phyloP scores from a whole-genome alignment of 768 basidiomycete species.

The Asterophora lycoperdoides region DNA sequence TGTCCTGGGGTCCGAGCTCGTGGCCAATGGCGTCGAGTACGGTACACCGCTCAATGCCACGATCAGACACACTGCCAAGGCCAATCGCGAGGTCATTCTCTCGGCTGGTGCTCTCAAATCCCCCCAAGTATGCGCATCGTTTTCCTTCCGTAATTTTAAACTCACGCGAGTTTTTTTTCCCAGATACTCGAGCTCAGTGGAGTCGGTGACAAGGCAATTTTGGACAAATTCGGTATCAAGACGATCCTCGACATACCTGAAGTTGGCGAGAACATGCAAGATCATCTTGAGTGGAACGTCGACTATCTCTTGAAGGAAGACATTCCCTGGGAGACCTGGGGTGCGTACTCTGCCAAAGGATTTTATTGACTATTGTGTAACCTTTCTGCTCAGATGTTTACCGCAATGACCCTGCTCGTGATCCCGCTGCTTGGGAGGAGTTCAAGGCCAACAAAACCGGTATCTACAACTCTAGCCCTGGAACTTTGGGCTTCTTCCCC shows the following conservation, averaged over 20 bases:
- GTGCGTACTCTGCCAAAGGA: not conserved
- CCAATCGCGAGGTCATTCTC: conserved; percentile 46
- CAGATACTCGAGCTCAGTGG: conserved; percentile 45
- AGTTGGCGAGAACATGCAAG: conserved; percentile 12
- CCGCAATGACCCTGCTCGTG: conserved; percentile 12
- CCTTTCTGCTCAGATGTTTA: conserved; percentile 6
- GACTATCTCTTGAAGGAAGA: conserved; percentile 15
- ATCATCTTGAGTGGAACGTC: conserved; percentile 11
- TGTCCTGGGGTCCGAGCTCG: conserved; percentile 9
- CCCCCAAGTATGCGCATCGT: conserved; percentile 1
- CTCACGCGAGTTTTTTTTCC: conserved; percentile 16
- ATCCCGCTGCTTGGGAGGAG: conserved; percentile 8
- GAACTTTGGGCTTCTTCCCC: conserved; percentile 11
- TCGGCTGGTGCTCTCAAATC: conserved; percentile 28
- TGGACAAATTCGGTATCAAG: conserved; percentile 19
- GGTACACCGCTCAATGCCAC: conserved; percentile 20
- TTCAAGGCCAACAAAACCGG: conserved; percentile 12
- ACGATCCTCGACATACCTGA: conserved; percentile 10
- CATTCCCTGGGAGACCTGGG: conserved; percentile 12
- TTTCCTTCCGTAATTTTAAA: not conserved
- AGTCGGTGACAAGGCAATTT: conserved; percentile 38
- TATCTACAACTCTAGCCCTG: conserved; percentile 9
- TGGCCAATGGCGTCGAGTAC: conserved; percentile 43
- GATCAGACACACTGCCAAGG: conserved; percentile 28
- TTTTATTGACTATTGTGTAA: not conserved